Evolutionary conservation across 2,329 filamentous ascomycete species (phyloP), one percentile per base, ranked within the genome.

Genomic region (Claviceps purpurea): DNA sequence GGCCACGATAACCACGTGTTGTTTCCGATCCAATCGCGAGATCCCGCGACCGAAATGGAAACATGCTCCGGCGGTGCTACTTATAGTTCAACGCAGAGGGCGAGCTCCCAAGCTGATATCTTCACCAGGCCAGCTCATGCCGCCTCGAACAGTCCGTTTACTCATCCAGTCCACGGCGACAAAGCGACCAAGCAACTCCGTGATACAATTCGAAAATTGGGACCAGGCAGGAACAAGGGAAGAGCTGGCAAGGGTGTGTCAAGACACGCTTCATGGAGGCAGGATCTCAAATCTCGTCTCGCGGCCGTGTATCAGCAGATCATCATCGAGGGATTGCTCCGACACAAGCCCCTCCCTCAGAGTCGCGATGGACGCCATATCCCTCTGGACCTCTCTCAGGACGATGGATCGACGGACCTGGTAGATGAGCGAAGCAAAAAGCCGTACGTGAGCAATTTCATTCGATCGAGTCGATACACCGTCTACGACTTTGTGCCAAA

Each of bases 381-480:
- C 51, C 77, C 81, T 10, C 70, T 96, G 16, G 77, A 85, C 58
- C 73, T 79, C 14, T 3, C 26, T n/a, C 16, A 44, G 71, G 20
- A 20, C 6, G 14, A 7, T 20, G 44, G 5, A n/a, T 11, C 13
- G 0, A 34, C 30, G 30, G 10, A 34, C 30, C 71, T 89, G 10
- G 73, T 82, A 11, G 91, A 97, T 64, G 88, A 95, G 65, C 79
- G 90, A 45, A 87, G 84, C 1, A 79, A 79, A 16, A 85, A 82
- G 58, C 74, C 79, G 1, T 93, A 90, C 62, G 73, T 88, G 26
- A 79, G 75, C 54, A 97, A 97, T 63, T 85, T 81, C 54, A 95
- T 97, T 60, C 81, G 89, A 5, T 94, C 88, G 1, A 91, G 84
- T 63, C 81, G 90, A 24, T 96, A 97, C 64, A 95, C 86, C 1